Conservation (phyloP, 1,284 basidiomycete species). For the Cystobasidium sp. region DNA sequence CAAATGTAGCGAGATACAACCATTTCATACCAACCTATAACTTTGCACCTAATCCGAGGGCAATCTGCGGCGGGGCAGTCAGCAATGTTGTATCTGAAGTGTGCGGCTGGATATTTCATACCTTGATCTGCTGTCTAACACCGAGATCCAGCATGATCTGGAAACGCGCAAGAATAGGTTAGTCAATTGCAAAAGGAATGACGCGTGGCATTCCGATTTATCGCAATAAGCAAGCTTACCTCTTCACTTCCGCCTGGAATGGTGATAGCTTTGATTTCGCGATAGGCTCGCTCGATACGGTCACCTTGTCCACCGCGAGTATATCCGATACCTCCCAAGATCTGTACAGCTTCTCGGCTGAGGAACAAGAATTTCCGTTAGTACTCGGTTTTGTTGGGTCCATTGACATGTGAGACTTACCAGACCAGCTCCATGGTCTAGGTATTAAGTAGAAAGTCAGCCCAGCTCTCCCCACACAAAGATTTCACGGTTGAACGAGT, state of each 20-base stretch:
- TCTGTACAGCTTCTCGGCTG: constrained; percentile 49
- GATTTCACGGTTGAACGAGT: not conserved
- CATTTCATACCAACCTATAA: constrained; percentile 12
- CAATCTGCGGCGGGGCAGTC: constrained; percentile 13
- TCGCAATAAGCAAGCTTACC: constrained; percentile 15
- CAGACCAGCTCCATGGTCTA: constrained; percentile 40
- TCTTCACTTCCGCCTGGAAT: constrained; percentile 50
- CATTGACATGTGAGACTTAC: not conserved
- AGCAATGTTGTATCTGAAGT: not conserved
- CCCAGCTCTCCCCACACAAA: not conserved
- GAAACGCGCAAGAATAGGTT: not conserved
- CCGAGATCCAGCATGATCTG: constrained; percentile 53
- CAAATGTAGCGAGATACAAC: no score
- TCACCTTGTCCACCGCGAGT: constrained; percentile 52
- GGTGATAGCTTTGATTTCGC: constrained; percentile 47
- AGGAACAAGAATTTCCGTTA: not conserved
- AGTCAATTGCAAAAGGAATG: not conserved
- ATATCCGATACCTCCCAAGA: constrained; percentile 51
- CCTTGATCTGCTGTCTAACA: constrained; percentile 46
- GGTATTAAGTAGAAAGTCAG: not conserved
- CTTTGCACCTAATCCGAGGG: constrained; percentile 44
- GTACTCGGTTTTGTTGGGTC: not conserved
- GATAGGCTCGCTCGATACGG: constrained; percentile 51
- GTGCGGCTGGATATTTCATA: not conserved
- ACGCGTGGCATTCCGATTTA: not conserved